Evolutionary conservation across 192 early-diverging fungal genomes (phyloP).

Genomic region (Chytriomyces confervae): DNA sequence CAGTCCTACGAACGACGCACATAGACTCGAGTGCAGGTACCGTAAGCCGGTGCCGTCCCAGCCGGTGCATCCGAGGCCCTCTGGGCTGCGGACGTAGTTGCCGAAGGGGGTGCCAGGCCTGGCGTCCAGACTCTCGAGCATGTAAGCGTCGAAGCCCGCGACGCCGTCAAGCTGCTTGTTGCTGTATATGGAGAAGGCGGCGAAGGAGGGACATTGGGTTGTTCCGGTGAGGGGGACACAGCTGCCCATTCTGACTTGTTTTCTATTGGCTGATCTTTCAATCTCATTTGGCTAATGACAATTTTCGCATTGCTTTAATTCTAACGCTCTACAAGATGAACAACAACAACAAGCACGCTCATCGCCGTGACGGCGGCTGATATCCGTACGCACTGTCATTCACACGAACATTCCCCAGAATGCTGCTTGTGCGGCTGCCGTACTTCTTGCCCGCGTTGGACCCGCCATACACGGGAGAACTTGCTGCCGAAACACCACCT

Average conservation of each 20-base stretch:
- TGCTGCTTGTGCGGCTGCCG: neutral
- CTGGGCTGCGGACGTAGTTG: neutral
- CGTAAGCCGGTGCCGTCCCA: slow-evolving; percentile 19
- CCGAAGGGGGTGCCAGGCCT: neutral
- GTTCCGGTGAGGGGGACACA: neutral
- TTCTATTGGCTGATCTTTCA: neutral
- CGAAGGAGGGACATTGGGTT: neutral
- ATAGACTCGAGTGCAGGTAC: slow-evolving; percentile 24
- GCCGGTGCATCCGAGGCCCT: slow-evolving; percentile 13
- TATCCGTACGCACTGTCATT: neutral
- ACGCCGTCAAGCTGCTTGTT: neutral
- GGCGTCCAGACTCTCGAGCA: neutral
- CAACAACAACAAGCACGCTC: no score
- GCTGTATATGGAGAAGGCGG: neutral
- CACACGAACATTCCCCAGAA: neutral
- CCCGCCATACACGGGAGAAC: no score
- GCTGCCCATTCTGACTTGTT: neutral
- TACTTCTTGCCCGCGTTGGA: neutral
- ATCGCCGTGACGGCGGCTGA: no score
- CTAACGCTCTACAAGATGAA: no score
- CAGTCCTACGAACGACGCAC: slow-evolving; percentile 9
- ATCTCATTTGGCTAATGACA: no score
- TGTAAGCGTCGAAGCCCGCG: slow-evolving; percentile 1
- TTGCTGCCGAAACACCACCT: neutral
- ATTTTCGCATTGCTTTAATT: no score